Evolutionary conservation across 2,329 filamentous ascomycete genomes (phyloP), one percentile per base, ranked within the genome.

Genomic region (Aspergillus versicolor): DNA sequence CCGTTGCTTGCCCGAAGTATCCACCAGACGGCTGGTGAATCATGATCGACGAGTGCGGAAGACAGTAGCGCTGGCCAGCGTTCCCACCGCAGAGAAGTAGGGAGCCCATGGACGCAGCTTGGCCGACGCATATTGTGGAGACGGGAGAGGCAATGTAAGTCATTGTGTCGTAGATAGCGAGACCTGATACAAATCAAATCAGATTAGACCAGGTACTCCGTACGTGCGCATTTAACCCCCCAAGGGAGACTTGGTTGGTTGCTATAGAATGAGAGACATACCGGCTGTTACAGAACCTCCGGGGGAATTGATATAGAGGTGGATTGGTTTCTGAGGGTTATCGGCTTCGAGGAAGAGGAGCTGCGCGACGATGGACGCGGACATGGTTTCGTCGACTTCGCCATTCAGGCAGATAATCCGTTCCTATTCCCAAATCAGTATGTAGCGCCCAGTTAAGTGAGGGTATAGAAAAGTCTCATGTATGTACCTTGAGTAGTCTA

Each of bases 141-240:
- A 99, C 92, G 1, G 93, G 91, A 3, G 90, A 90, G 59, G 88
- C 87, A 71, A 99, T 97, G 75, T 99, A 99, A 66, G 89, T 87
- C 93, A 99, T 97, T 12, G 94, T 99, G 73, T 99, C 94, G 81
- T 99, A 99, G 69, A 99, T 97, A 24, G 94, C 92, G 59, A 88
- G 79, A 43, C 75, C 73, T 34, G 19, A 5, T 22, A 52, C 22
- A 15, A 7, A 15, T 17, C 22, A 17, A 7, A 15, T 17, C 37
- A 41, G 5, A 32, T 17, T 7, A 19, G 22, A 15, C 40, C 30
- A 40, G 42, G 19, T 52, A 7, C 17, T 48, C 22, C 8, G 17
- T 19, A 19, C 17, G 17, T 19, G 17, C 17, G 17, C 17, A 19
- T 19, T 19, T 19, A 19, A 19, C 17, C 17, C 17, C 17, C 17